Base-by-base conservation (phyloP, 305 asterid species). In the Nicotiana rustica region DNA sequence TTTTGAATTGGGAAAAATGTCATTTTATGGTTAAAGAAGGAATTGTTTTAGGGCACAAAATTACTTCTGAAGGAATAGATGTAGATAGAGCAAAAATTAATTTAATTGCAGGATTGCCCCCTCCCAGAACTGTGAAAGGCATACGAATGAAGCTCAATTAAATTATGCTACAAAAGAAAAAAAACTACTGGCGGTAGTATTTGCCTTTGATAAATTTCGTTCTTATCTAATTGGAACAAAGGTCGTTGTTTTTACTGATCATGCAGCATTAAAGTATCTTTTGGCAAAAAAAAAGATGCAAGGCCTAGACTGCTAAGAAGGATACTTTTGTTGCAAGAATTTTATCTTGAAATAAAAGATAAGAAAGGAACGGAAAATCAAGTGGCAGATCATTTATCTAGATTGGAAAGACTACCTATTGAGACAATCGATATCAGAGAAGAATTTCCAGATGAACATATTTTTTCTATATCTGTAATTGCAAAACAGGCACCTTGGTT, bases 131-230 rank as follows among this genome's bases (percentile, higher is more conserved):
- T 6, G 64, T 70, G 25, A 71, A 6, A 12, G 61, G 6, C 5
- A 36, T 18, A n/a, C n/a, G 25, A 29, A 57, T 33, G 29, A 14
- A 13, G 59, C 52, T 7, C 69, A 78, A 57, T 14, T 29, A 29
- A 79, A 60, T 2, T 79, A 79, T 3, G 10, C 59, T 14, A 62
- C 82, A 10, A 35, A 25, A 4, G 60, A 79, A 19, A 79, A 77
- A 12, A 67, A 77, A 7, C 52, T 29, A 8, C 10, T 77, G 18
- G 67, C 47, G 8, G 71, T 21, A 15, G 49, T 41, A 41, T 41
- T 41, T 41, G 0, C 12, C 12, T 41, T 41, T 41, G 49, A 41
- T 41, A 66, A 66, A 25, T 66, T 66, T 29, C 1, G 44, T 4
- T 66, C 71, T 66, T 66, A 66, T 66, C 29, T 21, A 5, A 14